Evolutionary conservation across 164 flowering plant species (phyloP).

Genomic region (Warburgia ugandensis): DNA sequence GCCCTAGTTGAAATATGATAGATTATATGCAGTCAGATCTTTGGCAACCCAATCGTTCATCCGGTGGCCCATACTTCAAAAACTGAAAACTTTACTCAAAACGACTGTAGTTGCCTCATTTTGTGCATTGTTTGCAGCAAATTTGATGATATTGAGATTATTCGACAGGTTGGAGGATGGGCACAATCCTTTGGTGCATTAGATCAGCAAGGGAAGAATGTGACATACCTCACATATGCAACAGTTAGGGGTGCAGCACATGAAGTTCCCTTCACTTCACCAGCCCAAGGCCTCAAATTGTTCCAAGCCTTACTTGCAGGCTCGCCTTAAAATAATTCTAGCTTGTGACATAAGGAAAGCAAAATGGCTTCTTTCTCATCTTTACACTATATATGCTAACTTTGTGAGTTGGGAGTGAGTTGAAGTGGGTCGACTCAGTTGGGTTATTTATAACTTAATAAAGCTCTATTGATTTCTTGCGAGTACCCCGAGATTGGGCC

Average conservation of each 20-base stretch:
- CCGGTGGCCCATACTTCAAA: no score
- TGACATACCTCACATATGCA: conserved; percentile 32
- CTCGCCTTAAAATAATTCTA: conserved; percentile 7
- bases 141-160: neutral
- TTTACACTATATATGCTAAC: no score
- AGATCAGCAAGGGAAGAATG: conserved; percentile 28
- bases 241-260: conserved; percentile 49
- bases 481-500: neutral
- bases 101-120: neutral
- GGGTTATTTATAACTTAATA: no score
- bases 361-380: no score
- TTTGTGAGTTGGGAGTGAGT: no score
- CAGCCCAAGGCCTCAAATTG: conserved; percentile 34
- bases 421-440: no score
- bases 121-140: neutral
- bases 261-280: conserved; percentile 45
- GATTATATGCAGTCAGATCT: no score
- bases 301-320: conserved; percentile 29
- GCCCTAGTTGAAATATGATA: no score
- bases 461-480: neutral
- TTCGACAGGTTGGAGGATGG: conserved; percentile 44
- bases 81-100: no score
- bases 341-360: neutral
- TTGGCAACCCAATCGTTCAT: no score
- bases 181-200: conserved; percentile 33